Evolutionary conservation across 768 basidiomycete genomes (phyloP).

Genomic region (Boletus huronensis): DNA sequence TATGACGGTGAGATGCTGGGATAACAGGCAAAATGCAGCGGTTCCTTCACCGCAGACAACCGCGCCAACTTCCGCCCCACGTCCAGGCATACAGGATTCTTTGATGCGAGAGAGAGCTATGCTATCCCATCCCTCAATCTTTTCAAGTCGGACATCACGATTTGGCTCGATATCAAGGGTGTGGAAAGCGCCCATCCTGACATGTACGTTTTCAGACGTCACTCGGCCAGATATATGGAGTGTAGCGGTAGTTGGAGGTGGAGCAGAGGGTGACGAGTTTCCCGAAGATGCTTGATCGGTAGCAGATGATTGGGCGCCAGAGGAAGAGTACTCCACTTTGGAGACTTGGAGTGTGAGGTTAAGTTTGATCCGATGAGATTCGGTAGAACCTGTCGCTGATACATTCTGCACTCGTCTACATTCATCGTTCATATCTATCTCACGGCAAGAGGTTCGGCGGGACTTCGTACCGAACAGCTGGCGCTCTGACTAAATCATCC

Average conservation of each 20-base stretch:
- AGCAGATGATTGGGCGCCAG: conserved; percentile 49
- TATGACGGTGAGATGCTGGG: conserved; percentile 95
- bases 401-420: conserved; percentile 81
- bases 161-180: conserved; percentile 92
- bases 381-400: conserved; percentile 90
- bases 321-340: conserved; percentile 77
- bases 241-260: conserved; percentile 45
- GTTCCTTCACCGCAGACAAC: conserved; percentile 95
- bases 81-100: conserved; percentile 88
- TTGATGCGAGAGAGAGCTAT: conserved; percentile 76
- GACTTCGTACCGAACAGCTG: conserved; percentile 67
- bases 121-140: conserved; percentile 88
- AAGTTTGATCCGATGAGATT: conserved; percentile 83
- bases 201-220: conserved; percentile 80
- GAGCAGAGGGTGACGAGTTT: conserved; percentile 28
- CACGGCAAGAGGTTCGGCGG: not conserved
- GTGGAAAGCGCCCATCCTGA: conserved; percentile 90
- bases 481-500: conserved; percentile 82
- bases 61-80: conserved; percentile 95
- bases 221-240: conserved; percentile 89
- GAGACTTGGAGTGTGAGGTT: conserved; percentile 82
- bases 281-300: conserved; percentile 36
- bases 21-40: conserved; percentile 91
- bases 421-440: conserved; percentile 8
- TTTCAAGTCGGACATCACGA: conserved; percentile 87